phyloP scores from a whole-genome alignment of 306 rosid genomes.

The Astragalus glycyphyllos region DNA sequence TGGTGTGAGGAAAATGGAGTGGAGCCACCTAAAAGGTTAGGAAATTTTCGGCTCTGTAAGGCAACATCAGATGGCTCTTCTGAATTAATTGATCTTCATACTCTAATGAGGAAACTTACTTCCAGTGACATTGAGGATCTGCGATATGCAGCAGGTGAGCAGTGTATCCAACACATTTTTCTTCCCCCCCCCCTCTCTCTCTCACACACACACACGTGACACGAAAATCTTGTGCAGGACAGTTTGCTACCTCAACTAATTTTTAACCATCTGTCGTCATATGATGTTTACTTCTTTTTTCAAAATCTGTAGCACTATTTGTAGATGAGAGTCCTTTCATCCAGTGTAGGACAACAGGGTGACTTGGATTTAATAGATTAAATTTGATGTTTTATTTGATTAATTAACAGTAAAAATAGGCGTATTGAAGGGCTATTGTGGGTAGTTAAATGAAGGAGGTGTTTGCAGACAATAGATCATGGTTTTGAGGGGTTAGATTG shows the following conservation, averaged over 20 bases:
- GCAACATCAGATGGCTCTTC: conserved; percentile 58
- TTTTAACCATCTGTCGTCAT: background rate
- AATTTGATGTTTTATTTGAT: conserved; percentile 1
- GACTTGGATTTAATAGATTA: conserved; percentile 29
- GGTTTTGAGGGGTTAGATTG: conserved; percentile 27
- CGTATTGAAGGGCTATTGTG: conserved; percentile 15
- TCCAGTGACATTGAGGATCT: conserved; percentile 62
- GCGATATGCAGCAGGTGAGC: conserved; percentile 73
- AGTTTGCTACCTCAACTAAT: conserved; percentile 11
- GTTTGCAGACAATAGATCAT: conserved; percentile 17
- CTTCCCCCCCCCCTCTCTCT: background rate
- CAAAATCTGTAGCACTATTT: background rate
- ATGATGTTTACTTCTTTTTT: conserved; percentile 17
- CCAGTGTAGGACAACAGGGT: background rate
- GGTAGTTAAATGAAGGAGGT: conserved; percentile 11
- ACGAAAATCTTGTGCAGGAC: conserved; percentile 7
- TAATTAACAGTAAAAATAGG: conserved; percentile 16
- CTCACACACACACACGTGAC: background rate
- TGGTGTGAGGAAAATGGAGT: conserved; percentile 88
- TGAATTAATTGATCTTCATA: conserved; percentile 60
- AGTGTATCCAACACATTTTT: background rate
- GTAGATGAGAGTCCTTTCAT: background rate
- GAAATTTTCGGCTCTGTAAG: conserved; percentile 55
- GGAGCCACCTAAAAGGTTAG: conserved; percentile 71
- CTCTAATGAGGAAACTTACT: conserved; percentile 63